These are phyloP conservation scores for Chaetothyriales sp. DNA, from an alignment of 2,329 filamentous ascomycete genomes.

Conservation along the genomic window DNA sequence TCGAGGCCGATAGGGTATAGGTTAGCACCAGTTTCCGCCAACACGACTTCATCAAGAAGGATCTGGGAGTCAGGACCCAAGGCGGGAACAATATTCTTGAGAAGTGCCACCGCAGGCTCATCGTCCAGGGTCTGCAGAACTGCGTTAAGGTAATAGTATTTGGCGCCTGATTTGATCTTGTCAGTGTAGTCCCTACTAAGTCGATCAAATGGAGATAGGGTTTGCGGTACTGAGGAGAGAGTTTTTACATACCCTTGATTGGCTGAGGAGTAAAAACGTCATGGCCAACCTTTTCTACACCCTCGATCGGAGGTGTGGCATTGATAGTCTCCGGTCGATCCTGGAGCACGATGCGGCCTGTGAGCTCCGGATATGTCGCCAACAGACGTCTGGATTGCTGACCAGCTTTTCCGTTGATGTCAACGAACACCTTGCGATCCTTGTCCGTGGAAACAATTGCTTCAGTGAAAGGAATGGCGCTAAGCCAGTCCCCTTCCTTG, in stretches of 20 bases:
- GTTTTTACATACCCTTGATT: conserved; percentile 15
- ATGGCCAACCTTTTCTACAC: conserved; percentile 12
- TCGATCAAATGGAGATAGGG: no score
- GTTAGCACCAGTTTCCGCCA: conserved; percentile 24
- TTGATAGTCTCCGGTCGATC: conserved; percentile 24
- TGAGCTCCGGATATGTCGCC: conserved; percentile 6
- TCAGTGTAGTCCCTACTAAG: no score
- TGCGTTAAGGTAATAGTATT: conserved; percentile 19
- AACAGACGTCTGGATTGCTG: conserved; percentile 2
- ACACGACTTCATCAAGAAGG: conserved; percentile 31
- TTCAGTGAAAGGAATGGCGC: conserved; percentile 1
- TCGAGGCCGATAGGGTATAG: conserved; percentile 23
- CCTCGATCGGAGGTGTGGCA: conserved; percentile 14
- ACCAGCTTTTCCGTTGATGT: conserved; percentile 9
- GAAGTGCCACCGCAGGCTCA: conserved; percentile 19
- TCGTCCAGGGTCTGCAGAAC: conserved; percentile 20
- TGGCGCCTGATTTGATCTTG: no score
- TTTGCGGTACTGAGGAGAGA: no score
- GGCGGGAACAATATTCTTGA: conserved; percentile 22
- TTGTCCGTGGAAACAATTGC: no score
- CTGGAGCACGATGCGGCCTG: conserved; percentile 21
- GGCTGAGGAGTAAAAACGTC: conserved; percentile 22
- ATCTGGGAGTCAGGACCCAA: conserved; percentile 26
- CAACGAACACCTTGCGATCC: no score
- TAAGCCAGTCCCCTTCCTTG: conserved; percentile 1